Evolutionary conservation across 768 basidiomycete species (phyloP).

Genomic region (Gymnopilus junonius): DNA sequence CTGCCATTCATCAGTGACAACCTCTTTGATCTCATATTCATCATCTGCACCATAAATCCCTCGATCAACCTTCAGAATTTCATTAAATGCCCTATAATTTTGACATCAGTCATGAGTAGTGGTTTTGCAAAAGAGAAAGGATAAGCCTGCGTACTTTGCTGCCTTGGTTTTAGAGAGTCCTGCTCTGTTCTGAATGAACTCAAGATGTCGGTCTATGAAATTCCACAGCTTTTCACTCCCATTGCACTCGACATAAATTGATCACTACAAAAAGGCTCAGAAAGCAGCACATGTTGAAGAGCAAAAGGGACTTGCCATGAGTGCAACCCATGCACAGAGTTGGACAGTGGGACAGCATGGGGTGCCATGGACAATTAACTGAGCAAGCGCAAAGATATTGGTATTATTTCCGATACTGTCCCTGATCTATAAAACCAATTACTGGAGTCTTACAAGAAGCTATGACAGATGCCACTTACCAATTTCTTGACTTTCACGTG

Average conservation of each 20-base stretch:
- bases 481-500: conserved; percentile 13
- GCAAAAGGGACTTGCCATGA: conserved; percentile 12
- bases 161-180: neutral
- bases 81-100: neutral
- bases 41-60: neutral
- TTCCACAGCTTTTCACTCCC: neutral
- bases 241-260: neutral
- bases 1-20: conserved; percentile 4
- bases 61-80: neutral
- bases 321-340: conserved; percentile 14
- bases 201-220: neutral
- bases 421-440: neutral
- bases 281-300: neutral
- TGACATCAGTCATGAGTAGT: neutral
- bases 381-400: neutral
- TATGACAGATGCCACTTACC: conserved; percentile 1
- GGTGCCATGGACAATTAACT: neutral
- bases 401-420: neutral
- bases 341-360: conserved; percentile 9
- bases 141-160: neutral
- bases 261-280: neutral
- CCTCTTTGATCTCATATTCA: conserved; percentile 3
- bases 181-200: conserved; percentile 4
- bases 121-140: neutral
- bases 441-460: neutral